Percentiles rank a stretch among this genome's conserved stretches.
Evolutionary conservation across 768 basidiomycete genomes (phyloP).

Genomic region (Boletus speciosus): DNA sequence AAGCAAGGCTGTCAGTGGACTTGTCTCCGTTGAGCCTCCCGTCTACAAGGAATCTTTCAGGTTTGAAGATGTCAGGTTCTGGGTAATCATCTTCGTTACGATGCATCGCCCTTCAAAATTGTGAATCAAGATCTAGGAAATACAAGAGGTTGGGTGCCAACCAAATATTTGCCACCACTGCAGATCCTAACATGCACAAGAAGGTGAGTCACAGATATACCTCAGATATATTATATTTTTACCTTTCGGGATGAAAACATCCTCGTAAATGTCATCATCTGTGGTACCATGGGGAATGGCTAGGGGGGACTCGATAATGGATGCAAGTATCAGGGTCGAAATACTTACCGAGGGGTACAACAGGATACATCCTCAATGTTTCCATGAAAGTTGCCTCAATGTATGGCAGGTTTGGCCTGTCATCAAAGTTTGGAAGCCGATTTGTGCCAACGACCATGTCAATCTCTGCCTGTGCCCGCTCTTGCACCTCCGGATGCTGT

Average conservation of each 20-base stretch:
- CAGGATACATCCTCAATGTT: constrained; percentile 23
- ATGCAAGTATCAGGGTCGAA: not conserved
- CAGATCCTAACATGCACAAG: constrained; percentile 7
- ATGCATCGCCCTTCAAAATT: constrained; percentile 12
- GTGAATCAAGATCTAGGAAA: not conserved
- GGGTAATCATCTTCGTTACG: constrained; percentile 11
- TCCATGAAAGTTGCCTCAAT: constrained; percentile 24
- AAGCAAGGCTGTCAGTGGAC: constrained; percentile 1
- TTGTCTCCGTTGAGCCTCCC: constrained; percentile 6
- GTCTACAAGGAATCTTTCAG: constrained; percentile 30
- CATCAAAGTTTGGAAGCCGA: constrained; percentile 25
- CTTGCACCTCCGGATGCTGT: constrained; percentile 30
- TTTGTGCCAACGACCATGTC: constrained; percentile 26
- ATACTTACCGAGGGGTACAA: constrained; percentile 18
- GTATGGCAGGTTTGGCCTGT: constrained; percentile 26
- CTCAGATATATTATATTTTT: not conserved
- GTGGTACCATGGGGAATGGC: constrained; percentile 19
- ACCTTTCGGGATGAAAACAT: constrained; percentile 25
- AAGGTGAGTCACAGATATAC: not conserved
- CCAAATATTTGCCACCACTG: constrained; percentile 23
- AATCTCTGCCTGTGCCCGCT: constrained; percentile 30
- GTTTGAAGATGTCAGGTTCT: constrained; percentile 28
- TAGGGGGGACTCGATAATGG: not conserved
- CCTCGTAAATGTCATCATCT: constrained; percentile 16
- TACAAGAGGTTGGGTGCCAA: not conserved